Conservation (phyloP, 2,329 filamentous ascomycete genomes). For the Zasmidium angulare region DNA sequence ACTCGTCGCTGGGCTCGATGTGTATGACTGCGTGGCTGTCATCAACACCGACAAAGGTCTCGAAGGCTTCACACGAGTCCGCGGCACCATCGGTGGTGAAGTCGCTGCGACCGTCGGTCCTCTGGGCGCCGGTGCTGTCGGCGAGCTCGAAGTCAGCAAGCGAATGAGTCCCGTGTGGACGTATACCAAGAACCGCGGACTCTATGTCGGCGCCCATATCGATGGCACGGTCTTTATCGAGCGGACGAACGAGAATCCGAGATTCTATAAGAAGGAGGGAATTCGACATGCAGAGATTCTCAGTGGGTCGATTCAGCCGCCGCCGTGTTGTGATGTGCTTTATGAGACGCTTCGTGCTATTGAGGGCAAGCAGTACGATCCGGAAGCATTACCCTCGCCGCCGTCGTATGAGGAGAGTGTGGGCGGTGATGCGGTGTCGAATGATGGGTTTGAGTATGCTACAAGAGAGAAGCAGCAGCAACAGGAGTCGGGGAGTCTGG, state of each 20-base stretch:
- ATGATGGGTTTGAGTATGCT: neutral
- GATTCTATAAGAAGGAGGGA: slow-evolving; percentile 68
- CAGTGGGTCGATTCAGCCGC: slow-evolving; percentile 54
- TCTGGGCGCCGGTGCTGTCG: slow-evolving; percentile 69
- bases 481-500: too few species aligned
- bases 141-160: slow-evolving; percentile 67
- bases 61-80: slow-evolving; percentile 75
- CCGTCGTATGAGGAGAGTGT: neutral
- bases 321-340: slow-evolving; percentile 57
- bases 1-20: slow-evolving; percentile 84
- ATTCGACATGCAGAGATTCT: slow-evolving; percentile 63
- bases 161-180: slow-evolving; percentile 70
- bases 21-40: slow-evolving; percentile 90
- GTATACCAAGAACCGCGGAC: slow-evolving; percentile 82
- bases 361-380: slow-evolving; percentile 55
- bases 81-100: slow-evolving; percentile 77
- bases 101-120: slow-evolving; percentile 74
- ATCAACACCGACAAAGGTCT: slow-evolving; percentile 84
- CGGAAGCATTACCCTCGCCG: neutral
- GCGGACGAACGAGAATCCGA: slow-evolving; percentile 79
- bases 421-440: neutral
- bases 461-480: too few species aligned
- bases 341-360: slow-evolving; percentile 83
- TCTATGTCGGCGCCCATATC: slow-evolving; percentile 81
- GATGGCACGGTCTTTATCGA: slow-evolving; percentile 84